Evolutionary conservation across 192 early-diverging fungal species (phyloP).

Genomic region (Dimargaris xerosporica): DNA sequence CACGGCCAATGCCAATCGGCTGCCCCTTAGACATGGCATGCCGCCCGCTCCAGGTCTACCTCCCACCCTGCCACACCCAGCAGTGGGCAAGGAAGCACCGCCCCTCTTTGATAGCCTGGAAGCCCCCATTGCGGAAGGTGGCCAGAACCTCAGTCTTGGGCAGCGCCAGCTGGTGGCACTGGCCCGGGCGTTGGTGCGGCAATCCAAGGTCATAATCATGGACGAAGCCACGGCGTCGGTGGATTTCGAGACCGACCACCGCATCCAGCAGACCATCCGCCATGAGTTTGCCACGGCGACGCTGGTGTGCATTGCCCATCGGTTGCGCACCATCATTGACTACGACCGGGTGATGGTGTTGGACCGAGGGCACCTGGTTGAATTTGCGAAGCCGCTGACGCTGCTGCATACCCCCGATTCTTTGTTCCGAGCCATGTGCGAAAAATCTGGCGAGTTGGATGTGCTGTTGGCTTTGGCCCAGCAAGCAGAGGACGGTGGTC

Average conservation of each 20-base stretch:
- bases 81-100: too few relatives aligned
- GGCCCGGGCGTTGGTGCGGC: conserved; percentile 62
- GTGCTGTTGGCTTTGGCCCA: conserved; percentile 25
- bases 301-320: conserved; percentile 58
- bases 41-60: too few relatives aligned
- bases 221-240: conserved; percentile 70
- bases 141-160: conserved; percentile 65
- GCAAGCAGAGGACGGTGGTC: too few relatives aligned
- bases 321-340: conserved; percentile 56
- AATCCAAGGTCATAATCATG: conserved; percentile 48
- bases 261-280: conserved; percentile 56
- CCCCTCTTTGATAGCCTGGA: too few relatives aligned
- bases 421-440: conserved; percentile 64
- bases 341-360: conserved; percentile 67
- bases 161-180: conserved; percentile 76
- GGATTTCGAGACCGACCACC: conserved; percentile 64
- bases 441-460: conserved; percentile 61
- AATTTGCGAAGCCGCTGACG: conserved; percentile 46
- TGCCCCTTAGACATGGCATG: too few relatives aligned
- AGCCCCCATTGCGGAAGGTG: conserved; percentile 33
- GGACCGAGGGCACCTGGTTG: conserved; percentile 51
- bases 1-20: neutral
- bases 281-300: conserved; percentile 44
- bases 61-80: too few relatives aligned
- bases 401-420: conserved; percentile 39